phyloP scores from a whole-genome alignment of 345 rosid species.

The Nephelium lappaceum region DNA sequence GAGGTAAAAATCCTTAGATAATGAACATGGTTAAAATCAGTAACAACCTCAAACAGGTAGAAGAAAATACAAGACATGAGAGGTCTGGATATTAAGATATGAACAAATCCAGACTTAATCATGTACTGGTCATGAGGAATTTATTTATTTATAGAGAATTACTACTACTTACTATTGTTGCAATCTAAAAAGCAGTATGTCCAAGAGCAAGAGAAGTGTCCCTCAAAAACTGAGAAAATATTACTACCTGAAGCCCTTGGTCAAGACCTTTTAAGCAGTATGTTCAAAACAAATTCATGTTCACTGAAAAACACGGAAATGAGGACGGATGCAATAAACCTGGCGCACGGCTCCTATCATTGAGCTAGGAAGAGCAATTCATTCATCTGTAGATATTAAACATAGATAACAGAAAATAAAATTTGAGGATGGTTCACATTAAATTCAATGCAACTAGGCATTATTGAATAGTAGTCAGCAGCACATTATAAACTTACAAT shows the following conservation, averaged over 20 bases:
- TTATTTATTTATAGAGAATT: neutral
- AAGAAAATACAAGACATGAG: no score
- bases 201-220: neutral
- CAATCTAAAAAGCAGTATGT: neutral
- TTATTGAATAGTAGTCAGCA: no score
- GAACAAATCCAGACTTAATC: no score
- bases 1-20: no score
- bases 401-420: neutral
- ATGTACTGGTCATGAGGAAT: neutral
- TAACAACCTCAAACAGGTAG: no score
- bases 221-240: neutral
- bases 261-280: no score
- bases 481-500: no score
- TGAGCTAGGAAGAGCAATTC: neutral
- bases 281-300: no score
- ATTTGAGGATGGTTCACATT: no score
- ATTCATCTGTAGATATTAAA: slow-evolving; percentile 2
- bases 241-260: neutral
- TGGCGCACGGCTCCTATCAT: neutral
- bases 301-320: neutral
- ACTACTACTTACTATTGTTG: neutral
- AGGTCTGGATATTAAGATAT: no score
- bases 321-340: neutral
- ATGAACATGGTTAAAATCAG: no score
- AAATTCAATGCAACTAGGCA: no score